Evolutionary conservation across 352 stramenopile species (phyloP), one percentile per base, ranked within the genome.

Genomic region (Paralagenidium karlingii): DNA sequence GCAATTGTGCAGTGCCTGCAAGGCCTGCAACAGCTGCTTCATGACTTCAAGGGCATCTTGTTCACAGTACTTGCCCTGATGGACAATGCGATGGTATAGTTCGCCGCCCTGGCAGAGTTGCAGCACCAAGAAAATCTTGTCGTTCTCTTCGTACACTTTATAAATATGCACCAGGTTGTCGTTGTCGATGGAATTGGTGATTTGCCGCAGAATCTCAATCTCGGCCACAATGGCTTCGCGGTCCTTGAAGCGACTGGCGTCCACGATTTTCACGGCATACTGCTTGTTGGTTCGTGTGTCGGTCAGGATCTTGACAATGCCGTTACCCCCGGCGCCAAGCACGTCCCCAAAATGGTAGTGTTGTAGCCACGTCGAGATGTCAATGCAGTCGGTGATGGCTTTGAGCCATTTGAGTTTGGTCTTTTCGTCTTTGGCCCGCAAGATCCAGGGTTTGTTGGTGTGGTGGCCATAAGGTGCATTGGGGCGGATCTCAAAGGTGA

Each of bases 81-180:
- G 47, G 7, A 84, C 62, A 27, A 87, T 70, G 39, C 58, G 53
- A 46, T 87, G 69, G 66, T 84, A 87, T 5, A 87, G 66, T 45
- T 87, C 73, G 9, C 73, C 70, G 18, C 74, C 74, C 13, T 62
- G 57, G 38, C 70, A 87, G 20, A 84, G 40, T n/a, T 84, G 64
- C 34, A 83, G 55, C 27, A 82, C 80, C 36, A 87, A 70, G 53
- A 83, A 78, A 15, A 88, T 68, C 51, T 88, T 83, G 30, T 76
- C 59, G 5, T 82, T 63, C 45, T 88, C 70, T 45, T 88, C 70
- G 49, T 85, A 88, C 4, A 85, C 74, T 44, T 85, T 85, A 60
- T 82, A 54, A 49, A 88, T 85, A 39, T 55, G 65, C 34, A 88
- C 68, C 28, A 88, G 55, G 53, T 86, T 84, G 8, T 61, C 63